Conservation (phyloP, 768 basidiomycete species). For the Leccinum ochraceum region DNA sequence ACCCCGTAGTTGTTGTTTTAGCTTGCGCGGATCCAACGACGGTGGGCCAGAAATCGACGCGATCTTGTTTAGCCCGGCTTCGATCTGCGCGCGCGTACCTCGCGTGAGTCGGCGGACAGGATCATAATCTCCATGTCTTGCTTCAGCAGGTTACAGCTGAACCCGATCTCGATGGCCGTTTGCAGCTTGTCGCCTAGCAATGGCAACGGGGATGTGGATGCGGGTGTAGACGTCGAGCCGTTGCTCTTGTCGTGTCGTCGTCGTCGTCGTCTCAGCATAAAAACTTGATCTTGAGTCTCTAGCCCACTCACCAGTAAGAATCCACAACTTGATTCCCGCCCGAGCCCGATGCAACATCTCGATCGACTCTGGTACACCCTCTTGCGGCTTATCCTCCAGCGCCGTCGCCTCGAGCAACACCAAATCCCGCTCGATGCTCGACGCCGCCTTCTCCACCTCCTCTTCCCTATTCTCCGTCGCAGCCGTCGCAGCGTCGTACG, state of each 20-base stretch:
- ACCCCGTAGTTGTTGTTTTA: conserved; percentile 42
- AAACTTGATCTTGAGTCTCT: no score
- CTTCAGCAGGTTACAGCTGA: no score
- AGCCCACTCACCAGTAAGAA: conserved; percentile 70
- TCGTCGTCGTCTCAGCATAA: background rate
- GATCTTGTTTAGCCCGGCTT: conserved; percentile 82
- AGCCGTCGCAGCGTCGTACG: conserved; percentile 81
- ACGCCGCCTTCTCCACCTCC: conserved; percentile 87
- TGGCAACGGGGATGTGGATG: no score
- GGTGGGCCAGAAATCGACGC: conserved; percentile 83
- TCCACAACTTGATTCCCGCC: conserved; percentile 94
- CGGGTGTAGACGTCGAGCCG: no score
- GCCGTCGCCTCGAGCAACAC: conserved; percentile 93
- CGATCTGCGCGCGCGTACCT: no score
- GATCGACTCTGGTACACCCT: conserved; percentile 96
- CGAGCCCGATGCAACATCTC: conserved; percentile 80
- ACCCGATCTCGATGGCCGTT: no score
- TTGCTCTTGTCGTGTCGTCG: no score
- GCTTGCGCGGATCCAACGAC: conserved; percentile 51
- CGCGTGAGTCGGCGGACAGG: no score
- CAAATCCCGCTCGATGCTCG: conserved; percentile 79
- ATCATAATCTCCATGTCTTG: no score
- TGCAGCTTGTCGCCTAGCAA: no score
- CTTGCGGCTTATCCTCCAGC: conserved; percentile 95
- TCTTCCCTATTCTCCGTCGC: conserved; percentile 82